Evolutionary conservation across 352 stramenopile genomes (phyloP).

Genomic region (Pythium utonaiense): DNA sequence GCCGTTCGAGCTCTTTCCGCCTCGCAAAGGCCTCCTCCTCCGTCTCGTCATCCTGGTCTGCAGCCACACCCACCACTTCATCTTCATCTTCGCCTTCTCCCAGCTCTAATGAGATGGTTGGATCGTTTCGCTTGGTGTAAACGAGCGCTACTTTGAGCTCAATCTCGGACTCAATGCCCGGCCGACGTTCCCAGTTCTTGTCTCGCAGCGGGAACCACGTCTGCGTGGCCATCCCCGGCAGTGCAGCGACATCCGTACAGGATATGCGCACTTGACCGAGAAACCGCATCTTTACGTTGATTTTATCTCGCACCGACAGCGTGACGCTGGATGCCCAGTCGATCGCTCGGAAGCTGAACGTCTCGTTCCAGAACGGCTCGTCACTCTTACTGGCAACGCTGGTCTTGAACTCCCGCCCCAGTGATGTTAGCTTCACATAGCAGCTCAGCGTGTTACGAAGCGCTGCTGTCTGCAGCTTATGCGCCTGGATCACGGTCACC

Average conservation of each 20-base stretch:
- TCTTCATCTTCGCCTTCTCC: conserved; percentile 15
- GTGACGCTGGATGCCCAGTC: conserved; percentile 66
- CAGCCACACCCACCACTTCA: conserved; percentile 30
- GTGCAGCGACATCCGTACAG: conserved; percentile 44
- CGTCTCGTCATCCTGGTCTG: conserved; percentile 75
- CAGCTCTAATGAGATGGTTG: conserved; percentile 23
- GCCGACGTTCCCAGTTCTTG: conserved; percentile 37
- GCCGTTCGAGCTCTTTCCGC: conserved; percentile 37
- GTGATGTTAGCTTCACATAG: conserved; percentile 70
- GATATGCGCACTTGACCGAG: conserved; percentile 59
- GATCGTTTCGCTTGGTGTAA: conserved; percentile 65
- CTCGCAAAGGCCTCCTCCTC: conserved; percentile 51
- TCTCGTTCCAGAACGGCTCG: conserved; percentile 74
- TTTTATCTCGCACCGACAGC: conserved; percentile 63
- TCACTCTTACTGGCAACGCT: conserved; percentile 58
- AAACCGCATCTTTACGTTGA: conserved; percentile 72
- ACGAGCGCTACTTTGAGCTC: conserved; percentile 69
- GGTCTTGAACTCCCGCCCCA: conserved; percentile 67
- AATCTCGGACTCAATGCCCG: conserved; percentile 31
- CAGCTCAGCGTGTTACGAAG: conserved; percentile 62
- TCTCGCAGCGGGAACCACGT: conserved; percentile 56
- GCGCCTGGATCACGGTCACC: conserved; percentile 67
- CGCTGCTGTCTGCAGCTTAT: conserved; percentile 36
- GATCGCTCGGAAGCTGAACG: conserved; percentile 63
- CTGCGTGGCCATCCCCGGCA: conserved; percentile 57